Evolutionary conservation across 1,139 yeast species (phyloP), one percentile per base, ranked within the genome.

Genomic region (Suhomyces ambrosiae): DNA sequence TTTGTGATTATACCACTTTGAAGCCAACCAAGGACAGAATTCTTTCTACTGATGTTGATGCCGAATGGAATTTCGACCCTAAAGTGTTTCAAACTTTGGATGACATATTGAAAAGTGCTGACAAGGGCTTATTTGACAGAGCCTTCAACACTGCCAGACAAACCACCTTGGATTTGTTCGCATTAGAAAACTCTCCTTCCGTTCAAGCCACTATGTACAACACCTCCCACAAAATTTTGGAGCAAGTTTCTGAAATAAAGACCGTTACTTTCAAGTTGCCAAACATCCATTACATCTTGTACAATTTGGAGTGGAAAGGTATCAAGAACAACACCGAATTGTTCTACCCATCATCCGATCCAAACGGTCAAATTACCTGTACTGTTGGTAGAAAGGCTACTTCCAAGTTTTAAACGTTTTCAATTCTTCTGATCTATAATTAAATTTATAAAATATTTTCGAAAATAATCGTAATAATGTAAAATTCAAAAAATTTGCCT

Each of bases 191-290:
- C 63, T 86, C 96, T 7, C 79, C 96, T 13, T 84, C 95, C 12
- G 97, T 89, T 34, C 97, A 89, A 69, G 96, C 95, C 29, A 89
- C 96, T 45, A 88, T 88, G 96, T 89, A 80, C 74, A 86, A 88
- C 72, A 89, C 89, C 92, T 75, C 87, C 27, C 73, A 78, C 45
- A 80, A 79, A 48, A 87, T 89, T 48, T 75, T 89, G 57, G 71
- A 68, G 37, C 58, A 55, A 35, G 82, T 78, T 41, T 71, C 80
- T 5, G 72, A 71, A 45, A 71, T 89, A 38, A 76, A 70, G 42
- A 71, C 71, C 32, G 96, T 88, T 29, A 65, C 82, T 38, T 89
- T 86, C 62, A 67, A 76, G 28, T 76, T 89, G 57, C 97, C 97
- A 55, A 89, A 89, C 75, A 89, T 86, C 67, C 97, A 89, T 63